phyloP scores from a whole-genome alignment of 2,329 filamentous ascomycete genomes.

The Cyphellophora europaea region DNA sequence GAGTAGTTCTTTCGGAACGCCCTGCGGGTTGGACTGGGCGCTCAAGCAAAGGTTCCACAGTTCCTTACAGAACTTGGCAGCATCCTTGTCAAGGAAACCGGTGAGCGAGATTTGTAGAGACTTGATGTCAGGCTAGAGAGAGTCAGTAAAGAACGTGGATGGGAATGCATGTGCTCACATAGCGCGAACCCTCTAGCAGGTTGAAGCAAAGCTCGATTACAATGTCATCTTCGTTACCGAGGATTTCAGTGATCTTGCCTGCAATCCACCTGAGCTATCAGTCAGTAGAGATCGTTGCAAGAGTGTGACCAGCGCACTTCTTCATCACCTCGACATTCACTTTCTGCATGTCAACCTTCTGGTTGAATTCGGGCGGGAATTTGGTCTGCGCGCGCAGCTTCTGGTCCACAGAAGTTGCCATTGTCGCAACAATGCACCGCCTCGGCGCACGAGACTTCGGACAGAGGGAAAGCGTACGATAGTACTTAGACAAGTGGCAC shows the following conservation, averaged over 20 bases:
- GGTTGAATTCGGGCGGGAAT: slow-evolving; percentile 85
- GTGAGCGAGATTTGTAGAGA: slow-evolving; percentile 87
- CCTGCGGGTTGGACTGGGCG: slow-evolving; percentile 77
- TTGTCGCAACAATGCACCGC: no score
- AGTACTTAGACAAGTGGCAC: background rate
- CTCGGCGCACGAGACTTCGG: no score
- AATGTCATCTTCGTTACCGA: slow-evolving; percentile 91
- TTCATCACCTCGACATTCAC: slow-evolving; percentile 98
- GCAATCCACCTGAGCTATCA: slow-evolving; percentile 71
- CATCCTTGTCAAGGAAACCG: slow-evolving; percentile 91
- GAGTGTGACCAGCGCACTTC: slow-evolving; percentile 54
- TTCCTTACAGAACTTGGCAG: slow-evolving; percentile 80
- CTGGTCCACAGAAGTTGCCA: slow-evolving; percentile 64
- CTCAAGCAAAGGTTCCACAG: slow-evolving; percentile 87
- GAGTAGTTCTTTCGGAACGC: slow-evolving; percentile 85
- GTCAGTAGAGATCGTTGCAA: no score
- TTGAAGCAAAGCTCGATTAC: slow-evolving; percentile 76
- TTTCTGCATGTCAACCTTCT: slow-evolving; percentile 95
- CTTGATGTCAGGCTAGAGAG: slow-evolving; percentile 79
- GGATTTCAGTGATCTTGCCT: slow-evolving; percentile 72
- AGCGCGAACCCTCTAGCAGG: slow-evolving; percentile 62
- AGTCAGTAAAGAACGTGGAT: background rate
- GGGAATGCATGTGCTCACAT: slow-evolving; percentile 48
- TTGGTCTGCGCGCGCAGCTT: slow-evolving; percentile 87
- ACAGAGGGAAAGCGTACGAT: background rate